Base-by-base conservation (phyloP, 2,329 filamentous ascomycete genomes). In the Westerdykella ornata region DNA sequence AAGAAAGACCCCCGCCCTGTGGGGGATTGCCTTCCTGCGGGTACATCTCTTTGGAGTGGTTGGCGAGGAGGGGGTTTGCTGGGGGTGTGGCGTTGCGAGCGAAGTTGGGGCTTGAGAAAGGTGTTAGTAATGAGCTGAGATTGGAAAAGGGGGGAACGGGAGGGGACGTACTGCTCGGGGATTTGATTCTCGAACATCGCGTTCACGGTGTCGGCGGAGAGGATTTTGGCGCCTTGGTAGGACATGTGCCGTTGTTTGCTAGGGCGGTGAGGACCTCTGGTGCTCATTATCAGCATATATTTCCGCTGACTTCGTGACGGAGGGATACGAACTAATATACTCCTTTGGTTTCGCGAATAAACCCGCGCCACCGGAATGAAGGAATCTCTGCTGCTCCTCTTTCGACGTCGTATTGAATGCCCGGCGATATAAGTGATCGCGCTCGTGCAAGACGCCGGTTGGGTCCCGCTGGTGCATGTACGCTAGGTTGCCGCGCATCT, bases 131-230 rank as follows among this genome's bases (percentile, higher is more conserved):
- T 35, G 32, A 6, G n/a, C 11, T 35, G 33, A 26, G 7, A 26
- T 26, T 9, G 22, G 7, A 11, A 26, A 8, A 17, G 17, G 4
- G 13, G 4, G 14, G 18, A 13, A 26, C 28, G 26, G 13, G 35
- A 28, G 13, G 19, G 13, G 9, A 46, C 53, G 9, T 52, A 52
- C 46, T 62, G 55, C 1, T 72, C 45, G 0, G 75, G 70, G 38
- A 82, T 73, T 47, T 81, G 80, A 56, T 85, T 84, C 42, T 67
- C 68, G 59, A 80, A 84, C 77, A 85, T 82, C 22, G 74, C 62
- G 11, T 80, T 71, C 0, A 86, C 74, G 0, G 80, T 83, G 20
- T 72, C 66, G 13, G 72, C 68, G 15, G 69, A 65, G 5, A 86
- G 68, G 22, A 86, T 72, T 38, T 69, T 67, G 0, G 60, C 57